phyloP scores from a whole-genome alignment of 805 yeast genomes.

The Candida fluviatilis region DNA sequence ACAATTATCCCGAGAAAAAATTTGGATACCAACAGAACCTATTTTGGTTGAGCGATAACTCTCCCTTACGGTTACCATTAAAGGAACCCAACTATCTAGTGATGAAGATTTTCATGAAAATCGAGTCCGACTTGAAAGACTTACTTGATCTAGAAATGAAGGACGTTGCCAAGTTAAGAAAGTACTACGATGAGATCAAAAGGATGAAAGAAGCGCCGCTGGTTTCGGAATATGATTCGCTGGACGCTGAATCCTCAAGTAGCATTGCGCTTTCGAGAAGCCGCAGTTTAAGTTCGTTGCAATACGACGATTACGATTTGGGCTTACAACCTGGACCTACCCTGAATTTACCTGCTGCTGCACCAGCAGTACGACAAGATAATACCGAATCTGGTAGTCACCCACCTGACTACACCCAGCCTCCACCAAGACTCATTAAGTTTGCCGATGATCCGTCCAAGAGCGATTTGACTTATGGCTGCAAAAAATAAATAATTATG shows the following conservation, averaged over 20 bases:
- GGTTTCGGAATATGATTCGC: no score
- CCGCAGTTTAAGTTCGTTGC: no score
- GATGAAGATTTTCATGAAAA: slow-evolving; percentile 25
- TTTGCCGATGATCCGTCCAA: background rate
- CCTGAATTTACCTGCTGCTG: no score
- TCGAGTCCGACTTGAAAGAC: slow-evolving; percentile 18
- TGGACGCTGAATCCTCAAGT: background rate
- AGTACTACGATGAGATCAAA: slow-evolving; percentile 1
- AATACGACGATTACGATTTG: no score
- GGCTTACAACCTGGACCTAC: no score
- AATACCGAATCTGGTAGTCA: no score
- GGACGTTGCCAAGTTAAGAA: background rate
- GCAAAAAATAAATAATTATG: no score
- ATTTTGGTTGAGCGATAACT: slow-evolving; percentile 62
- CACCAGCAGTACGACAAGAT: no score
- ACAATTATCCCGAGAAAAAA: background rate
- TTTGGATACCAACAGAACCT: background rate
- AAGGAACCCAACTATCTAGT: slow-evolving; percentile 64
- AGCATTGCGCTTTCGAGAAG: no score
- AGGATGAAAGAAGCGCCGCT: background rate
- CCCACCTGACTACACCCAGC: background rate
- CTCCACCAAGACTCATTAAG: background rate
- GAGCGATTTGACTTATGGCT: background rate
- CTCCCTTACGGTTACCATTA: slow-evolving; percentile 69
- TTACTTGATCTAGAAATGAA: slow-evolving; percentile 10